These are phyloP conservation scores for Geosmithia morbida DNA, from an alignment of 2,329 filamentous ascomycete genomes.

Conservation along the genomic window DNA sequence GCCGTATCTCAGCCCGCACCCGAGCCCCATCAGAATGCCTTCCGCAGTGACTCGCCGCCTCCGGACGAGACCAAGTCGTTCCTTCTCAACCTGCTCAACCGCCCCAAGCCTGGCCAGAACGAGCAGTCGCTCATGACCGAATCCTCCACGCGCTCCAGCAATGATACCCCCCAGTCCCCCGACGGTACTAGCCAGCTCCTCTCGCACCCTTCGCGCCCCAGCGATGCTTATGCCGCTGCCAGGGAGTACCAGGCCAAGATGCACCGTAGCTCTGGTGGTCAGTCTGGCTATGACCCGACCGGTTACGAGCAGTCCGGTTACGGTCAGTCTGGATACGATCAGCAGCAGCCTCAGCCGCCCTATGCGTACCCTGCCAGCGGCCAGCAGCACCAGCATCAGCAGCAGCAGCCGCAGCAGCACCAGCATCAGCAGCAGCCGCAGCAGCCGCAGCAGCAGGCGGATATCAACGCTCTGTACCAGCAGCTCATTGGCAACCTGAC, in stretches of 20 bases:
- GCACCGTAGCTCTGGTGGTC: constrained; percentile 8
- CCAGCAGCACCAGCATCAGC: constrained; percentile 5
- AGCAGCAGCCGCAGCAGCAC: constrained; percentile 12
- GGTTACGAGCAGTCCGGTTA: constrained; percentile 3
- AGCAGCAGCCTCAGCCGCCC: constrained; percentile 1
- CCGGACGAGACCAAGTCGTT: constrained; percentile 67
- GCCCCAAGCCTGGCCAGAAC: constrained; percentile 52
- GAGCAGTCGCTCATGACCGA: constrained; percentile 29
- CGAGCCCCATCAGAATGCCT: constrained; percentile 16
- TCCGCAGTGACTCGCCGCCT: constrained; percentile 32
- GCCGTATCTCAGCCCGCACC: constrained; percentile 7
- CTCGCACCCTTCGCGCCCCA: constrained; percentile 13
- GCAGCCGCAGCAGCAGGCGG: constrained; percentile 14
- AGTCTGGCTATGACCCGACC: constrained; percentile 7
- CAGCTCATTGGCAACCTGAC: constrained; percentile 20
- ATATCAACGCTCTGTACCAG: constrained; percentile 20
- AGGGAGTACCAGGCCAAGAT: constrained; percentile 11
- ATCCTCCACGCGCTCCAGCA: constrained; percentile 22
- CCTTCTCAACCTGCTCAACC: constrained; percentile 72
- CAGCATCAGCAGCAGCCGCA: background rate
- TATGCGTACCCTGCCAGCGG: constrained; percentile 1
- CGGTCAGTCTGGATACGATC: constrained; percentile 2
- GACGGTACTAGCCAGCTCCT: background rate
- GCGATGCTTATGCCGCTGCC: constrained; percentile 5
- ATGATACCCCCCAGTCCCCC: constrained; percentile 29